Evolutionary conservation across 129 eudicot genomes (phyloP), one percentile per base, ranked within the genome.

Genomic region (Pittosporum tobira): DNA sequence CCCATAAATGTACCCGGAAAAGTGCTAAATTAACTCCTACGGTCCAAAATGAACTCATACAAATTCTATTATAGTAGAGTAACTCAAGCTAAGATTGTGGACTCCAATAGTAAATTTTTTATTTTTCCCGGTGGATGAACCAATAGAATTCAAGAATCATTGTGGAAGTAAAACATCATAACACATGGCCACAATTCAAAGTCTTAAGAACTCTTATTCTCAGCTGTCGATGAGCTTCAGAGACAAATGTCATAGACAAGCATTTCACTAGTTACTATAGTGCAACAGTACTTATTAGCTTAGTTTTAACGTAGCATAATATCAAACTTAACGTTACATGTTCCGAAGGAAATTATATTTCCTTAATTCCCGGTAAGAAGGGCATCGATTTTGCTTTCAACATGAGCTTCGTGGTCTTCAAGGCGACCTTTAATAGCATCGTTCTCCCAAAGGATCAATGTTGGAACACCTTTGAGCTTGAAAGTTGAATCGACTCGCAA

Each of bases 391-490:
- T 78, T 90, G 61, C 51, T 53, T 51, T 78, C 94, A 18, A 80
- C 12, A 50, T 90, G 94, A 42, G 98, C 94, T 76, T 90, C 98
- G 42, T 90, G 84, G 63, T 90, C 98, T 73, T 86, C 95, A 44
- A 90, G 98, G 48, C 94, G 89, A 52, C 78, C 95, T 64, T 78
- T 76, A 30, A 83, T 66, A 18, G 68, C 76, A 46, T 78, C 87
- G 18, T 79, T 64, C 62, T 86, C 94, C 98, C 95, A 86, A 4
- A 80, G 80, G 62, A 86, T 59, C 47, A 90, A 67, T 9, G 98
- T 90, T 0, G 95, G 95, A 63, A 90, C 98, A 27, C 98, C 95
- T 63, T 65, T 80, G 48, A 90, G 89, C 72, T 90, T 81, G 71
- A 90, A 90, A 47, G 51, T 78, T 9, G 88, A 57, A 68, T 85